Percentiles rank a stretch among this genome's conserved stretches.
Conservation (phyloP, 2,329 filamentous ascomycete genomes). For the Lasiodiplodia citricola region DNA sequence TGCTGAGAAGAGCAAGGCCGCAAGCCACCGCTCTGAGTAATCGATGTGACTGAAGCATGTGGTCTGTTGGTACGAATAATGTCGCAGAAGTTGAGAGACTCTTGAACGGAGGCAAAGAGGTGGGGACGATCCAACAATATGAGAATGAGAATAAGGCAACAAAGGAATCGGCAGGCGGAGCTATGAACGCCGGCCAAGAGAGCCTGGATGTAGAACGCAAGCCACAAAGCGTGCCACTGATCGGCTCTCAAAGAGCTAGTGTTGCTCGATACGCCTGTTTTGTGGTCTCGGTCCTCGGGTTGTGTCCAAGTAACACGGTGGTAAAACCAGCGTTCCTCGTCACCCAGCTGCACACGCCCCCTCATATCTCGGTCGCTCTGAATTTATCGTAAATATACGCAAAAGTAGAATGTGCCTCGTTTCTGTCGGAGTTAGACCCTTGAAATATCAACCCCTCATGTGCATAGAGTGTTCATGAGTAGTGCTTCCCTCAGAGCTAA, state of each 20-base stretch:
- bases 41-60: constrained; percentile 7
- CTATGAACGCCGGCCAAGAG: neutral
- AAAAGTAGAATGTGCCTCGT: neutral
- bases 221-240: constrained; percentile 19
- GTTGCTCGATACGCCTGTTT: neutral
- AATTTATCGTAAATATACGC: neutral
- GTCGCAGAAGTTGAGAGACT: constrained; percentile 3
- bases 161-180: constrained; percentile 10
- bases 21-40: constrained; percentile 7
- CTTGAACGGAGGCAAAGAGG: neutral
- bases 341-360: neutral
- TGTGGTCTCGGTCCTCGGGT: neutral
- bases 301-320: neutral
- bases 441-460: neutral
- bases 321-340: neutral
- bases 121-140: constrained; percentile 10
- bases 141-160: constrained; percentile 8
- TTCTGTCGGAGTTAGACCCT: neutral
- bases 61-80: neutral
- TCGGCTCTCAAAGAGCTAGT: constrained; percentile 2
- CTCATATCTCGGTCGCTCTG: neutral
- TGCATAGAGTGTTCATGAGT: neutral
- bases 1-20: constrained; percentile 2
- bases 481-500: neutral
- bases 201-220: constrained; percentile 11